phyloP scores from a whole-genome alignment of 2,329 filamentous ascomycete species.

The Verticillium isaacii region DNA sequence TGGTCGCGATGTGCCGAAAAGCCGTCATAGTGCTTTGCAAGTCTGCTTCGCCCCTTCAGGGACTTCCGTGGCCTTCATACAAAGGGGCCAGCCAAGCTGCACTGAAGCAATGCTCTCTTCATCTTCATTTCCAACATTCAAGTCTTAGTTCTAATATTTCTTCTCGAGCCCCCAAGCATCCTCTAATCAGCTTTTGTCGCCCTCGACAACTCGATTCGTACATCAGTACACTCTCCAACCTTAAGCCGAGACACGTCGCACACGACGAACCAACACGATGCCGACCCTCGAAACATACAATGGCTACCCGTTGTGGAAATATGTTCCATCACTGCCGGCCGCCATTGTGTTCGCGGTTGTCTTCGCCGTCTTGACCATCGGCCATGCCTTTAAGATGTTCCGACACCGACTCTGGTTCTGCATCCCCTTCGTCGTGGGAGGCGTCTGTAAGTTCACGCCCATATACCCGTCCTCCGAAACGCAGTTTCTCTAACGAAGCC shows the following conservation, averaged over 20 bases:
- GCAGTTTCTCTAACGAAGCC: slow-evolving; percentile 4
- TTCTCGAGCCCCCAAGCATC: background rate
- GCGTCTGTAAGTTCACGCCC: slow-evolving; percentile 32
- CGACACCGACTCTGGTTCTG: slow-evolving; percentile 44
- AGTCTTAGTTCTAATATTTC: no score
- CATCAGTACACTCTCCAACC: background rate
- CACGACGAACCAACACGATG: slow-evolving; percentile 8
- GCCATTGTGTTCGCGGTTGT: slow-evolving; percentile 40
- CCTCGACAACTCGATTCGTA: background rate
- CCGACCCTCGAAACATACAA: slow-evolving; percentile 16
- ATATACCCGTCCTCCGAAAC: background rate
- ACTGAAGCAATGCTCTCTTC: no score
- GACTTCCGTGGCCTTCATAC: background rate
- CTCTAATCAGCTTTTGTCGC: background rate
- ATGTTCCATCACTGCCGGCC: slow-evolving; percentile 36
- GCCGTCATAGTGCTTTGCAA: background rate
- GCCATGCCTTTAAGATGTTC: slow-evolving; percentile 35
- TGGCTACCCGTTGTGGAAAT: slow-evolving; percentile 20
- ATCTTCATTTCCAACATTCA: background rate
- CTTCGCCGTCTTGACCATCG: slow-evolving; percentile 33
- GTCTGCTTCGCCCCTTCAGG: background rate
- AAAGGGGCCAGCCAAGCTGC: background rate
- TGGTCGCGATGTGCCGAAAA: background rate
- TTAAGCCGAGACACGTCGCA: background rate
- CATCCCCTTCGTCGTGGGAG: slow-evolving; percentile 38